phyloP scores from a whole-genome alignment of 495 filamentous ascomycete species.

The Usnea hakonensis region DNA sequence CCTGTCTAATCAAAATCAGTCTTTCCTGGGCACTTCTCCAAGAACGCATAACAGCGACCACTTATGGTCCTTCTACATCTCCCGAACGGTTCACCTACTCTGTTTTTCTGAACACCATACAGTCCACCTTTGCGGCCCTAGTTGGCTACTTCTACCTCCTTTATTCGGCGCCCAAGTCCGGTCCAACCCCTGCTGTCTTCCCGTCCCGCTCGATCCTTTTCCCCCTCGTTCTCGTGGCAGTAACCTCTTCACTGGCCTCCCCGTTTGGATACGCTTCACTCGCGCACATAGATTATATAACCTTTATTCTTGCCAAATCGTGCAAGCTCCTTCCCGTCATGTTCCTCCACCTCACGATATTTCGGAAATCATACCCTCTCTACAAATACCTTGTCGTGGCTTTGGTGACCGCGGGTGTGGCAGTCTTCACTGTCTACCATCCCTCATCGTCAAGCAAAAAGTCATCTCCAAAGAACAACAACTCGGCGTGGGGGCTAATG shows the following conservation, averaged over 20 bases:
- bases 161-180: conserved; percentile 51
- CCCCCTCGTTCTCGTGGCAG: conserved; percentile 76
- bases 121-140: conserved; percentile 79
- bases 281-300: conserved; percentile 95
- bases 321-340: conserved; percentile 98
- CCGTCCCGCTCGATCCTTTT: conserved; percentile 62
- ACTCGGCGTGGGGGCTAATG: conserved; percentile 66
- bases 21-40: conserved; percentile 93
- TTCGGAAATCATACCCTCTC: conserved; percentile 80
- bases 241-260: conserved; percentile 79
- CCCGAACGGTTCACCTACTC: conserved; percentile 76
- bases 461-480: conserved; percentile 27
- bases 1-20: conserved; percentile 39
- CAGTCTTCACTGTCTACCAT: conserved; percentile 87
- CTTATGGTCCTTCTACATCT: conserved; percentile 52
- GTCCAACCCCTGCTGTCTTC: conserved; percentile 58
- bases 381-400: conserved; percentile 95
- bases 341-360: conserved; percentile 88
- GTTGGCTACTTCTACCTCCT: conserved; percentile 76
- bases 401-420: conserved; percentile 83
- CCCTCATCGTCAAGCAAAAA: conserved; percentile 65
- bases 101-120: conserved; percentile 91
- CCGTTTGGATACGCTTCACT: conserved; percentile 94
- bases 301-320: conserved; percentile 93
- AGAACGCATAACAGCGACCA: conserved; percentile 95